phyloP scores from a whole-genome alignment of 352 stramenopile genomes.

The Phytophthora uliginosa region DNA sequence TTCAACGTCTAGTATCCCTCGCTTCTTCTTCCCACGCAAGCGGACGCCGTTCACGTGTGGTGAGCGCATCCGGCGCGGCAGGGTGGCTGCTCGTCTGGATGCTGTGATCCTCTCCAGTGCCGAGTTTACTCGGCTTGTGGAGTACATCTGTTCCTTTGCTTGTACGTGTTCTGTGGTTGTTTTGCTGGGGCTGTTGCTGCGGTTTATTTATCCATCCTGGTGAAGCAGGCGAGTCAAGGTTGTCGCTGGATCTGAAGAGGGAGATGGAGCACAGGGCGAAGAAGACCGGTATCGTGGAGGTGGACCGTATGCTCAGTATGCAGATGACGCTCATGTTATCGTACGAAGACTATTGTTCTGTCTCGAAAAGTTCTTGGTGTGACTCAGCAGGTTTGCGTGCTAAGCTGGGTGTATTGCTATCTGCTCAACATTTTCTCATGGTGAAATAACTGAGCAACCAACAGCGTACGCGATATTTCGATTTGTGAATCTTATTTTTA shows the following conservation, averaged over 20 bases:
- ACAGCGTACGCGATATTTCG: not conserved
- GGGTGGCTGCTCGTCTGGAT: constrained; percentile 24
- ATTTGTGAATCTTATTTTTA: not conserved
- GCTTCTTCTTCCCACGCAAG: constrained; percentile 57
- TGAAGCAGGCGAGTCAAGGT: not conserved
- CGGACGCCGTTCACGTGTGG: constrained; percentile 36
- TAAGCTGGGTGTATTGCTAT: constrained; percentile 47
- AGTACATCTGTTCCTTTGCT: constrained; percentile 23
- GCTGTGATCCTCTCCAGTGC: constrained; percentile 27
- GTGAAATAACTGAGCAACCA: constrained; percentile 21
- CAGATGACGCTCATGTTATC: constrained; percentile 50
- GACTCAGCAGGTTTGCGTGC: not conserved
- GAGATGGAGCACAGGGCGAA: constrained; percentile 26
- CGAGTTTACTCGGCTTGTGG: constrained; percentile 29
- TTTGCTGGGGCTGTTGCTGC: not conserved
- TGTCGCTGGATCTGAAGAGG: constrained; percentile 18
- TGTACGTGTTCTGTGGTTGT: constrained; percentile 13
- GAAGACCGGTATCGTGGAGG: constrained; percentile 36
- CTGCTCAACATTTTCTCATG: constrained; percentile 54
- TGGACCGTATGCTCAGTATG: constrained; percentile 50
- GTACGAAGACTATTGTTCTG: constrained; percentile 48
- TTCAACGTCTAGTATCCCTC: constrained; percentile 39
- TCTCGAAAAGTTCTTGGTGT: constrained; percentile 30
- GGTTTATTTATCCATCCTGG: not conserved
- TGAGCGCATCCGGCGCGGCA: constrained; percentile 29